These are phyloP conservation scores for Penicillium polonicum DNA, from an alignment of 2,329 filamentous ascomycete genomes.

Conservation along the genomic window DNA sequence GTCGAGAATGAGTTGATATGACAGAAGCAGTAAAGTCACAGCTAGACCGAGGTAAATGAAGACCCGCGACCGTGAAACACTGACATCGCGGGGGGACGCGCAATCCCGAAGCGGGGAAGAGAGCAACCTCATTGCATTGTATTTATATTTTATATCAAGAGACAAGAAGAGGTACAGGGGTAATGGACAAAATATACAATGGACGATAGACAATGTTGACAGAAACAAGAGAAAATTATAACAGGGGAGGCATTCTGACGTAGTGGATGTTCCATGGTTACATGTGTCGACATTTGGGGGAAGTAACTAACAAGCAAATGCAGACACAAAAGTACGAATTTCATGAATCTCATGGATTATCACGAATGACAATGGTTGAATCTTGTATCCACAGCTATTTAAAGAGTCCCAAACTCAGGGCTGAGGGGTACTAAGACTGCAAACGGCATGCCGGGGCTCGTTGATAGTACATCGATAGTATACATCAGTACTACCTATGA, in stretches of 20 bases:
- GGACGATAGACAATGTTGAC: neutral
- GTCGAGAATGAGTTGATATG: constrained; percentile 22
- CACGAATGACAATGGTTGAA: neutral
- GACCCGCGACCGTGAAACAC: constrained; percentile 8
- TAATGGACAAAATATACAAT: neutral
- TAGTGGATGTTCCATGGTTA: constrained; percentile 4
- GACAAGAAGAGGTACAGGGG: neutral
- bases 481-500: neutral
- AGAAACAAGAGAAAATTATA: neutral
- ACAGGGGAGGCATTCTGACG: constrained; percentile 1
- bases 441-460: neutral
- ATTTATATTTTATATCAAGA: neutral
- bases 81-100: neutral
- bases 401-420: neutral
- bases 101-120: neutral
- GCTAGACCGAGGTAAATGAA: constrained; percentile 19
- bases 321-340: neutral
- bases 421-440: neutral
- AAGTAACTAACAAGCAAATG: neutral
- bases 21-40: constrained; percentile 15
- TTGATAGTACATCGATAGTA: neutral
- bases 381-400: neutral
- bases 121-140: constrained; percentile 8
- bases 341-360: neutral
- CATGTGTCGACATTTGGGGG: neutral